Conservation (phyloP, 2,329 filamentous ascomycete genomes). For the Metarhizium rileyi region DNA sequence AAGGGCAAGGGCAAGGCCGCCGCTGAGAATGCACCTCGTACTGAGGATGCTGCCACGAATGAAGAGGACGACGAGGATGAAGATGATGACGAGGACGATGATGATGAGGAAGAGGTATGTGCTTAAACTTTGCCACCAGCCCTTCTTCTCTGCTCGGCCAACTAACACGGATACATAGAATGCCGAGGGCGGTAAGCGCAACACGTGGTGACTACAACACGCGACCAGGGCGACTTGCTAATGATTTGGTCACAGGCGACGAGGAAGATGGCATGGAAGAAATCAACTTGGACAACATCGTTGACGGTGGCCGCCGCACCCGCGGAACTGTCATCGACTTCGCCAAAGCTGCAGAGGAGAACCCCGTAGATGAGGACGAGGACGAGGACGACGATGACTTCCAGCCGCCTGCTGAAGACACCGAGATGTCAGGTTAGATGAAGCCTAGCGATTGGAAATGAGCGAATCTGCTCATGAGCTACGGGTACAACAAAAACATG, state of each 20-base stretch:
- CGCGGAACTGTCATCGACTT: constrained; percentile 91
- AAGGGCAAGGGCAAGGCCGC: constrained; percentile 80
- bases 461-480: neutral
- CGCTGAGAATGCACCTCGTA: constrained; percentile 38
- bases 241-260: constrained; percentile 28
- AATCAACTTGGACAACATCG: constrained; percentile 85
- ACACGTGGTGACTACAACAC: neutral
- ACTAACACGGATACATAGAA: constrained; percentile 18
- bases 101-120: constrained; percentile 22
- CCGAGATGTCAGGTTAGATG: constrained; percentile 49
- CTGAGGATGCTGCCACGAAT: constrained; percentile 52
- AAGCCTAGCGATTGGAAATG: too few species aligned
- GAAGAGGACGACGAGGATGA: constrained; percentile 69
- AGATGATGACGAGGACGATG: constrained; percentile 45
- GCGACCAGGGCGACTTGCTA: neutral
- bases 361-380: constrained; percentile 64
- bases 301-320: constrained; percentile 68
- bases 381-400: constrained; percentile 72
- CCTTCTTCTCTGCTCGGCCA: neutral
- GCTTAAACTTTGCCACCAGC: neutral
- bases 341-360: constrained; percentile 76
- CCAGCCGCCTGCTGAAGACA: constrained; percentile 52
- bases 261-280: constrained; percentile 82
- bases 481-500: neutral
- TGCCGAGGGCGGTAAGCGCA: constrained; percentile 20